Evolutionary conservation across 2,329 filamentous ascomycete species (phyloP).

Genomic region (Hypoxylon sp.): DNA sequence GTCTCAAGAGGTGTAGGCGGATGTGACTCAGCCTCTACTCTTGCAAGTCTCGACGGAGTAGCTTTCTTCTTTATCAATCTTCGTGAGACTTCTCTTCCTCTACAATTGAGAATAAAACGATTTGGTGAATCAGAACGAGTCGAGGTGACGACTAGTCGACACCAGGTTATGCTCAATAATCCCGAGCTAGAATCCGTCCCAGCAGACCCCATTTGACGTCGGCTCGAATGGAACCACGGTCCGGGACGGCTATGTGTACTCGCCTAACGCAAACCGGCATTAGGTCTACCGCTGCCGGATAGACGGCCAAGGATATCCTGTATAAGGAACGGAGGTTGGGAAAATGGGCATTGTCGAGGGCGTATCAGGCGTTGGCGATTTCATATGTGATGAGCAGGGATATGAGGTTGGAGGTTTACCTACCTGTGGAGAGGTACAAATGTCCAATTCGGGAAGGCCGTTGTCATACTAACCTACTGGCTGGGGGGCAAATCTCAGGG

Average conservation of each 20-base stretch:
- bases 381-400: too few relatives aligned
- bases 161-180: not conserved
- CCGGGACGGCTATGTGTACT: not conserved
- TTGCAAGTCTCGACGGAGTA: too few relatives aligned
- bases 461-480: slow-evolving; percentile 12
- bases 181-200: not conserved
- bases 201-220: not conserved
- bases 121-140: not conserved
- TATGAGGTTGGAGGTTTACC: too few relatives aligned
- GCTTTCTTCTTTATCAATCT: too few relatives aligned
- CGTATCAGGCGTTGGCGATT: not conserved
- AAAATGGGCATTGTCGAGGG: not conserved
- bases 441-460: slow-evolving; percentile 2
- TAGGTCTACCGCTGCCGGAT: not conserved
- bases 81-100: too few relatives aligned
- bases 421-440: not conserved
- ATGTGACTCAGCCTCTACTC: too few relatives aligned
- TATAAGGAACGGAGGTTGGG: not conserved
- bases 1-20: too few relatives aligned
- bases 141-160: not conserved
- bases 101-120: too few relatives aligned
- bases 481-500: slow-evolving; percentile 8
- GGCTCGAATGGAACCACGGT: not conserved
- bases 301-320: not conserved
- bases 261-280: not conserved